A percentile compares a stretch with the other conserved stretches of the same genome.
phyloP scores from a whole-genome alignment of 768 basidiomycete genomes.

The Dendrothele bispora region DNA sequence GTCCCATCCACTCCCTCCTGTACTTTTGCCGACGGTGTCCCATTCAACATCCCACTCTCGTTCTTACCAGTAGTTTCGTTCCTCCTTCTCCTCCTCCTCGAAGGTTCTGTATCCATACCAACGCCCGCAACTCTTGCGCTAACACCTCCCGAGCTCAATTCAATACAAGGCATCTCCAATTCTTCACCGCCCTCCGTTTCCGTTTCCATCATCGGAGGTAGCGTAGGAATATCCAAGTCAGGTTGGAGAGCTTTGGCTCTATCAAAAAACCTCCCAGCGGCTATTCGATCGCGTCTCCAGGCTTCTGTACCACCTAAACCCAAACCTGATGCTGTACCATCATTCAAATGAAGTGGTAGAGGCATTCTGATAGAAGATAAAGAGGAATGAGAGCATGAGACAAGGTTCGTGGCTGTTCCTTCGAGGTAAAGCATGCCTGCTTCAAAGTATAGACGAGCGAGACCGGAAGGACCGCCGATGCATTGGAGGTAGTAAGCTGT shows the following conservation, averaged over 20 bases:
- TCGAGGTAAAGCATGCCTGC: constrained; percentile 82
- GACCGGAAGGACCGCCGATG: constrained; percentile 63
- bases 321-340: constrained; percentile 15
- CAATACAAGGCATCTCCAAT: constrained; percentile 70
- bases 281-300: constrained; percentile 74
- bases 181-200: constrained; percentile 34
- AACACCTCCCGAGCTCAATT: constrained; percentile 34
- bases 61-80: constrained; percentile 47
- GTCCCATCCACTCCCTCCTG: constrained; percentile 64
- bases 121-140: constrained; percentile 26
- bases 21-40: constrained; percentile 37
- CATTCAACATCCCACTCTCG: background rate
- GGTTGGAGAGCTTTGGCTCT: constrained; percentile 62
- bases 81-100: constrained; percentile 57
- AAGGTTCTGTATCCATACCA: constrained; percentile 37
- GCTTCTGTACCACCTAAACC: constrained; percentile 56
- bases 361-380: constrained; percentile 78
- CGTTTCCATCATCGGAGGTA: constrained; percentile 41
- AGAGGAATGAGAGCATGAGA: constrained; percentile 73
- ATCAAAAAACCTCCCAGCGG: constrained; percentile 71
- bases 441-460: constrained; percentile 77
- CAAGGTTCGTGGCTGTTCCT: constrained; percentile 69
- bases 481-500: constrained; percentile 61
- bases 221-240: constrained; percentile 64
- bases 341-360: constrained; percentile 44